Evolutionary conservation across 345 rosid species (phyloP).

Genomic region (Jatropha curcas): DNA sequence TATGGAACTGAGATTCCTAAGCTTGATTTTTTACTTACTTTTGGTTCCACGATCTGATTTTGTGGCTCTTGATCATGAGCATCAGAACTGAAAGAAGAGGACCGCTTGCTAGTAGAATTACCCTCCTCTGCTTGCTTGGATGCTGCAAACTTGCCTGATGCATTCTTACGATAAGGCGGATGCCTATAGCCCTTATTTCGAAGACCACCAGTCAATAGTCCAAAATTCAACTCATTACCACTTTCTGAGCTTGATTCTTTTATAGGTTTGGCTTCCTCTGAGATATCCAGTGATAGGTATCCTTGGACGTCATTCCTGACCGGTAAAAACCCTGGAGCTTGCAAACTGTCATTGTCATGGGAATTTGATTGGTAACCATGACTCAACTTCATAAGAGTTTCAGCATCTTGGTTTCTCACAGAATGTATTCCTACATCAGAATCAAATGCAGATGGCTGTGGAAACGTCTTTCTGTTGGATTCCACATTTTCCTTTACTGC

Average conservation of each 20-base stretch:
- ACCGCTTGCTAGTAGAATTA: constrained; percentile 26
- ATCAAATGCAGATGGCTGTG: constrained; percentile 8
- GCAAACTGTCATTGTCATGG: neutral
- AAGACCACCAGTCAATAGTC: constrained; percentile 51
- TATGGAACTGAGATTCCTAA: constrained; percentile 24
- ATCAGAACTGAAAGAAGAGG: constrained; percentile 29
- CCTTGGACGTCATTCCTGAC: constrained; percentile 32
- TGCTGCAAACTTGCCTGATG: constrained; percentile 24
- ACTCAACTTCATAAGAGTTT: constrained; percentile 11
- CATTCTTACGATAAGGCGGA: constrained; percentile 47
- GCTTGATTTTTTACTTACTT: constrained; percentile 31
- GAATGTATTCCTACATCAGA: constrained; percentile 13
- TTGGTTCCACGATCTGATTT: constrained; percentile 28
- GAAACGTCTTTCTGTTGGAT: constrained; percentile 4
- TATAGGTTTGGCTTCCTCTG: constrained; percentile 32
- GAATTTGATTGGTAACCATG: constrained; percentile 11
- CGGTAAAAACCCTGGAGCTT: constrained; percentile 21
- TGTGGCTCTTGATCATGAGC: constrained; percentile 33
- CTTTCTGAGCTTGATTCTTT: constrained; percentile 38
- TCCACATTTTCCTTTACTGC: constrained; percentile 14
- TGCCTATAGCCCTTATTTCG: constrained; percentile 47
- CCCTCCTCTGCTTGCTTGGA: constrained; percentile 39
- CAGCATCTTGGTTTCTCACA: constrained; percentile 7
- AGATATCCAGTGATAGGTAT: constrained; percentile 1
- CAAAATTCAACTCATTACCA: constrained; percentile 44